Conservation (phyloP, 306 rosid species). For the Prunus kanzakura region DNA sequence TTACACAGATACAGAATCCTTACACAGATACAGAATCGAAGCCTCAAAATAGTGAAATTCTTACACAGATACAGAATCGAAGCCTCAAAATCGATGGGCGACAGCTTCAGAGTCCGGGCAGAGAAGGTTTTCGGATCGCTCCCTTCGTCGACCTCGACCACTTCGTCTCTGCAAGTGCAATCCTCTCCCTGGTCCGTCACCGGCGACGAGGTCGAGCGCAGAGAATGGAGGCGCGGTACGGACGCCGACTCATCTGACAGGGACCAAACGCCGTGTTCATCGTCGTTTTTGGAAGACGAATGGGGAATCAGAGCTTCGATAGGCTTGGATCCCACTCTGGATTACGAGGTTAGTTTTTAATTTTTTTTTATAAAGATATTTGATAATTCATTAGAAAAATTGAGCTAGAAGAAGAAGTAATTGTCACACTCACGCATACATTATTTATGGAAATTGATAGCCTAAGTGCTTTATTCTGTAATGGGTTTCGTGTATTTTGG, state of each 20-base stretch:
- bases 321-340: constrained; percentile 34
- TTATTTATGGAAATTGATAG: not conserved
- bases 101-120: constrained; percentile 28
- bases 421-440: not conserved
- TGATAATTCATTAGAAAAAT: not conserved
- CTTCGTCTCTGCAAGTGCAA: not conserved
- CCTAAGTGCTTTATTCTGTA: not conserved
- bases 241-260: constrained; percentile 20
- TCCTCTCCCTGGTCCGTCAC: constrained; percentile 36
- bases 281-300: constrained; percentile 24
- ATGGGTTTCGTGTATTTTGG: not conserved
- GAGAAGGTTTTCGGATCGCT: constrained; percentile 36
- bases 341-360: constrained; percentile 22
- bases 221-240: constrained; percentile 26
- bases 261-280: constrained; percentile 28
- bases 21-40: not conserved
- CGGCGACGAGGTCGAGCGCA: constrained; percentile 33
- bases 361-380: no score
- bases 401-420: not conserved
- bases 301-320: constrained; percentile 34
- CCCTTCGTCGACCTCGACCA: not conserved
- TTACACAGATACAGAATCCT: not conserved
- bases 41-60: not conserved
- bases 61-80: not conserved
- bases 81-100: constrained; percentile 20